A percentile compares a stretch with the other conserved stretches of the same genome.
Conservation (phyloP, 2,329 filamentous ascomycete species). For the Aaosphaeria arxii region DNA sequence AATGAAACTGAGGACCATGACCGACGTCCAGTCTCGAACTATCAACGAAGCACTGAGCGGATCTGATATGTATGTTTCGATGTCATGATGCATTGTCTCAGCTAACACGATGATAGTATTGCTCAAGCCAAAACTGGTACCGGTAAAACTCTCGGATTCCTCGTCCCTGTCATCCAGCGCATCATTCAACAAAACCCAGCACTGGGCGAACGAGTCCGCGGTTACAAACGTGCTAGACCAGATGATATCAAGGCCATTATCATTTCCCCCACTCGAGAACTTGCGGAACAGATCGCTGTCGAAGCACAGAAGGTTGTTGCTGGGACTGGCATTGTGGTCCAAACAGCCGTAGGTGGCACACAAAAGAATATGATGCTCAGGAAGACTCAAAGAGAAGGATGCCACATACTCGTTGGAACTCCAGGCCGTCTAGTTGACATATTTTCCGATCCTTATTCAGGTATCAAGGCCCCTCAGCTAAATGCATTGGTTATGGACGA, state of each 20-base stretch:
- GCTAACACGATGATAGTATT: conserved; percentile 41
- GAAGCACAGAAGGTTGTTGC: conserved; percentile 70
- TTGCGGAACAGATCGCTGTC: conserved; percentile 62
- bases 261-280: conserved; percentile 61
- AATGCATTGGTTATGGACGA: conserved; percentile 63
- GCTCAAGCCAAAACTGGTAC: conserved; percentile 97
- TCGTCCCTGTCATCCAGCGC: conserved; percentile 79
- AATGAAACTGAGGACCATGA: conserved; percentile 83
- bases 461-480: conserved; percentile 62
- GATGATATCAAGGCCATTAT: conserved; percentile 59
- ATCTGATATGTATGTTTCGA: conserved; percentile 68
- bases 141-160: conserved; percentile 92
- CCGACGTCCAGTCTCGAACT: conserved; percentile 82
- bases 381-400: conserved; percentile 70
- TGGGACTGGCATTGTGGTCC: conserved; percentile 65
- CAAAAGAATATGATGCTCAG: conserved; percentile 67
- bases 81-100: not conserved
- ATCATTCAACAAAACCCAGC: conserved; percentile 64
- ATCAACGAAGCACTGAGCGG: conserved; percentile 78
- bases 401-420: conserved; percentile 86
- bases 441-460: conserved; percentile 61
- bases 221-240: conserved; percentile 41
- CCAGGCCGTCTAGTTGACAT: conserved; percentile 85
- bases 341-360: conserved; percentile 89
- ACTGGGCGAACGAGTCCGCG: conserved; percentile 50